Base-by-base conservation (phyloP, 2,329 filamentous ascomycete species). In the Thyridium curvatum region DNA sequence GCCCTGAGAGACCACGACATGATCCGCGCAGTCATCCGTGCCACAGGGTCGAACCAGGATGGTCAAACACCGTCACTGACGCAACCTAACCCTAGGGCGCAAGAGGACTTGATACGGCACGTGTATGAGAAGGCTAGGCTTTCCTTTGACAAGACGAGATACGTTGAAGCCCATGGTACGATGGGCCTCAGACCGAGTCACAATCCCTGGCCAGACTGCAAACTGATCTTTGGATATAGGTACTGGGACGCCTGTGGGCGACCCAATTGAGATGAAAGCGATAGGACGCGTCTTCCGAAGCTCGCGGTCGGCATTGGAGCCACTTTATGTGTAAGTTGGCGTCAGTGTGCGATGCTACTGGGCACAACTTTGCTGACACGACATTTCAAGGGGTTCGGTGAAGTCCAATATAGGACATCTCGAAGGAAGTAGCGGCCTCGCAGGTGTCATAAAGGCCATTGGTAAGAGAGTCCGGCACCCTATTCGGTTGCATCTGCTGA, bases 331-430 rank as follows among this genome's bases (percentile, higher is more conserved):
- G 43, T 45, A 35, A 36, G 43, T n/a, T n/a, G n/a, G n/a, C n/a
- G n/a, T n/a, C n/a, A n/a, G n/a, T n/a, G n/a, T 39, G 28, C 17
- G 51, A 53, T 26, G 17, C 46, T 12, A 52, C n/a, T n/a, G n/a
- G n/a, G n/a, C n/a, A n/a, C n/a, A n/a, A n/a, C n/a, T n/a, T n/a
- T n/a, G n/a, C n/a, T n/a, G n/a, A n/a, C n/a, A n/a, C n/a, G n/a
- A 50, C 30, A 44, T 52, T n/a, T n/a, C n/a, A 14, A 49, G 51
- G 39, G 64, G 62, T 3, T 61, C 54, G 0, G 44, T 65, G 40
- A 67, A 66, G 46, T 60, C 62, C 1, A 56, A 65, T 4, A 55
- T 66, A 18, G 71, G 71, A 5, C 70, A 74, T 38, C 60, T 63
- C 0, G 69, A 74, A 46, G 66, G 66, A 6, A 59, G 63, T 0